Evolutionary conservation across 495 filamentous ascomycete species (phyloP), one percentile per base, ranked within the genome.

Genomic region (Talaromyces thailandensis): DNA sequence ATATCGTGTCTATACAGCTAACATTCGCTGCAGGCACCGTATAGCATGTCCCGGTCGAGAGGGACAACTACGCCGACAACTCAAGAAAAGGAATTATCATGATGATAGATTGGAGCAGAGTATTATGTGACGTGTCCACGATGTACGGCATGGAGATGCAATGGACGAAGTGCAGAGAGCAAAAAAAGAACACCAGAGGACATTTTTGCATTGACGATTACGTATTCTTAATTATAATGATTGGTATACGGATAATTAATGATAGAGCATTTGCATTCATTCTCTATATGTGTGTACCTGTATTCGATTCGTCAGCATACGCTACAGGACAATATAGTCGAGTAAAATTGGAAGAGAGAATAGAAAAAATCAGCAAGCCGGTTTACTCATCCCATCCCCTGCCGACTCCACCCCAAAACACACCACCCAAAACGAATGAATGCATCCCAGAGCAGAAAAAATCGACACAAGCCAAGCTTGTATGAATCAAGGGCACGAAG

Each of bases 361-460:
- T n/a, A 51, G 8, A 29, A 28, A 29, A 66, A 69, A 72, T 88
- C 85, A 87, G 85, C 73, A 84, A 86, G 84, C 85, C 83, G 76
- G 67, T 78, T 80, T 83, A 87, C 76, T 84, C 85, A 86, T 78
- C 77, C 78, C 78, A 73, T 78, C 78, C 73, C 70, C 80, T 76
- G 74, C 77, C 79, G 79, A 71, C 67, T 63, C 70, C 56, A 70
- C 66, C 73, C 66, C 71, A 63, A 37, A 63, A 67, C 73, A 71
- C 58, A 70, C 70, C 76, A 72, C 67, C 79, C 84, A 88, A 81
- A 74, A 87, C 84, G 83, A 75, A 78, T 75, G 67, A 69, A 69
- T 64, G 70, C 29, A 69, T 63, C 69, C 64, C 40, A 63, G 65
- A 56, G 62, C 53, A 68, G 63, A 64, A 57, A 57, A 57, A 64